Evolutionary conservation across 2,329 filamentous ascomycete species (phyloP).

Genomic region (Exophiala oligosperma): DNA sequence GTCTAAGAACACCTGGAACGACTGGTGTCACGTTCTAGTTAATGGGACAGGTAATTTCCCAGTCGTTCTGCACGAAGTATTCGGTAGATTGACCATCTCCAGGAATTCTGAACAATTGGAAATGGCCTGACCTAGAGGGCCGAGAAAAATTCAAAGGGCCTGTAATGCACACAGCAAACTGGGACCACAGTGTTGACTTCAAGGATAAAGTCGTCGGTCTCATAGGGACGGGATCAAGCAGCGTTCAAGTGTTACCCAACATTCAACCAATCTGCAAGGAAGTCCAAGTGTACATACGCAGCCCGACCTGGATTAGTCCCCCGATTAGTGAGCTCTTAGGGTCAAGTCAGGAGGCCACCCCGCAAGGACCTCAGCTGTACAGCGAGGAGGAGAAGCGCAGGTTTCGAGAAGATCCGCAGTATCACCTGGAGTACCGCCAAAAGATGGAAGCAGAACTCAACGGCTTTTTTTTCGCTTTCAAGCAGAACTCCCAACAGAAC

Average conservation of each 20-base stretch:
- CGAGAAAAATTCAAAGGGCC: slow-evolving; percentile 36
- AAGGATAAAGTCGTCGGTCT: slow-evolving; percentile 60
- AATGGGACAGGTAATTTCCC: slow-evolving; percentile 35
- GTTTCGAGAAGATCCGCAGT: no score
- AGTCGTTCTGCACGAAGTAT: no score
- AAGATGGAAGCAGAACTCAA: no score
- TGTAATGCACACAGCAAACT: slow-evolving; percentile 35
- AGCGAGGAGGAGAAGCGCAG: no score
- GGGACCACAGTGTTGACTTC: slow-evolving; percentile 45
- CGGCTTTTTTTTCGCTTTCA: no score
- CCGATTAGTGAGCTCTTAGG: neutral
- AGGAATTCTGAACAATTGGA: slow-evolving; percentile 37
- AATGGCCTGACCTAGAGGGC: slow-evolving; percentile 38
- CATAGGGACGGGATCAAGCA: slow-evolving; percentile 64
- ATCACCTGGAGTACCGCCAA: no score
- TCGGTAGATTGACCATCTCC: no score
- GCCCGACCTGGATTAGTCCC: neutral
- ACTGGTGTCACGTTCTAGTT: neutral
- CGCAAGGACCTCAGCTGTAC: neutral
- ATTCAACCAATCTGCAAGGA: slow-evolving; percentile 12
- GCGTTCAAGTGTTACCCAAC: slow-evolving; percentile 48
- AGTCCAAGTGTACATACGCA: slow-evolving; percentile 10
- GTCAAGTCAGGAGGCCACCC: neutral
- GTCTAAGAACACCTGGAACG: neutral
- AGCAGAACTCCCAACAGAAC: no score